These are phyloP conservation scores for Linnemannia schmuckeri DNA, from an alignment of 192 early-diverging fungal genomes.

Conservation along the genomic window DNA sequence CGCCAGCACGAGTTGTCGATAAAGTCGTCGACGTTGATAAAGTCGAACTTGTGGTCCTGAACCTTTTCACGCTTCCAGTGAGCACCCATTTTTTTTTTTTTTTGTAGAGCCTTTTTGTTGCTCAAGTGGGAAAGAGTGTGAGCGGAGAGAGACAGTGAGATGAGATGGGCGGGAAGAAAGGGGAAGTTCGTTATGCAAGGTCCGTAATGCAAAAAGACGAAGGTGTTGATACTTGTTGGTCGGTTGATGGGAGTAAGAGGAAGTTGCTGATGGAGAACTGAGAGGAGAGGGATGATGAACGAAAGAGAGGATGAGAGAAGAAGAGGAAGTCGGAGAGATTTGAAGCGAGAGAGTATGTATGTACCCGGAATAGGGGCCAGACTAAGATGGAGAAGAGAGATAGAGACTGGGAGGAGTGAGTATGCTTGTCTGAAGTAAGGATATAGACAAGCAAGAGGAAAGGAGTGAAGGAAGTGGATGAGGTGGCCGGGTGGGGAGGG, in stretches of 20 bases:
- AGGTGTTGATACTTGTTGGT: not conserved
- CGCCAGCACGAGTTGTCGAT: conserved; percentile 54
- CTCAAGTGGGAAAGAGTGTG: not conserved
- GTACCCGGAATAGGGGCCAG: not conserved
- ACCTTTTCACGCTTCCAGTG: conserved; percentile 86
- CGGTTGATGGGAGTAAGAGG: not conserved
- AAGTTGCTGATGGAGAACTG: not conserved
- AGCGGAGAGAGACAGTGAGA: not conserved
- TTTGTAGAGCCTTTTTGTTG: not conserved
- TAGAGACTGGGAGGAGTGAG: not conserved
- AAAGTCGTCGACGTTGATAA: conserved; percentile 86
- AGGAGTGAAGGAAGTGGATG: not conserved
- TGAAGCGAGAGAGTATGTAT: not conserved
- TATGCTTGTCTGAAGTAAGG: not conserved
- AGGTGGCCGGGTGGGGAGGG: not conserved
- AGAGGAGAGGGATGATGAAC: not conserved
- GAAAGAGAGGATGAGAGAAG: not conserved
- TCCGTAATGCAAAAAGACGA: not conserved
- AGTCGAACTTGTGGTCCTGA: conserved; percentile 90
- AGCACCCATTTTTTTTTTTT: conserved; percentile 31
- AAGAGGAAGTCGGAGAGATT: not conserved
- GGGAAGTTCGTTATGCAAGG: not conserved
- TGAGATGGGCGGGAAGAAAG: not conserved
- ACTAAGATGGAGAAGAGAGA: not conserved
- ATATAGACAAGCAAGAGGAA: not conserved